A percentile compares a stretch with the other conserved stretches of the same genome.
These are phyloP conservation scores for Mortierella sp. DNA, from an alignment of 371 early-diverging fungal species.

Conservation along the genomic window DNA sequence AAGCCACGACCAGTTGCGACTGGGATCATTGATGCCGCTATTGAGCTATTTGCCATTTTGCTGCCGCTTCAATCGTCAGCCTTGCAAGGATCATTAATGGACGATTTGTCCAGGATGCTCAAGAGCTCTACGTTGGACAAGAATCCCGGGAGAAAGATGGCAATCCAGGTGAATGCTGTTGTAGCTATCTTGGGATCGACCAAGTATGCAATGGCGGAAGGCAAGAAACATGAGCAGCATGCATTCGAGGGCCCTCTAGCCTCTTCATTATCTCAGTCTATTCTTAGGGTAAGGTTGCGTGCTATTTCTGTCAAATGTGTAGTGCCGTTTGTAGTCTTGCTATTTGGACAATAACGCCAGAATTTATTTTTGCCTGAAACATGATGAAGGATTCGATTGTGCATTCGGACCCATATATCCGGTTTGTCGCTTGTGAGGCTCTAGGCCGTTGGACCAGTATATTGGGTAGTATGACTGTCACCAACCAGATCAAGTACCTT, in stretches of 20 bases:
- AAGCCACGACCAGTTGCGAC: conserved; percentile 59
- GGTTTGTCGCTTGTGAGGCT: conserved; percentile 85
- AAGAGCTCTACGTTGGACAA: conserved; percentile 75
- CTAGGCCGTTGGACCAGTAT: conserved; percentile 86
- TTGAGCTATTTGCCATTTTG: conserved; percentile 82
- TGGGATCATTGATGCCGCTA: conserved; percentile 68
- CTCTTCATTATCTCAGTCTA: conserved; percentile 47
- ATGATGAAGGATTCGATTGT: conserved; percentile 71
- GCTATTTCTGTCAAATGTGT: not conserved
- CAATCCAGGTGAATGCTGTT: conserved; percentile 85
- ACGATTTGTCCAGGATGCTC: conserved; percentile 76
- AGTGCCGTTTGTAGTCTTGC: not conserved
- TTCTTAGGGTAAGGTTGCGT: conserved; percentile 27
- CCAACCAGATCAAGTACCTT: conserved; percentile 84
- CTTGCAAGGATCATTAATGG: conserved; percentile 83
- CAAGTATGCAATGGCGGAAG: conserved; percentile 68
- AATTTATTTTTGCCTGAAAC: not conserved
- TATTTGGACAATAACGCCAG: not conserved
- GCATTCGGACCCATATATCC: conserved; percentile 78
- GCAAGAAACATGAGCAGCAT: conserved; percentile 40
- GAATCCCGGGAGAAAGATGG: conserved; percentile 81
- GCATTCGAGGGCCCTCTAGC: conserved; percentile 53
- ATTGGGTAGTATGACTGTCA: conserved; percentile 80
- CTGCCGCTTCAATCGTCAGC: conserved; percentile 72
- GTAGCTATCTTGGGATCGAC: conserved; percentile 77